Conservation (phyloP, 1,139 yeast genomes). For the Magnusiomyces tetraspermus region DNA sequence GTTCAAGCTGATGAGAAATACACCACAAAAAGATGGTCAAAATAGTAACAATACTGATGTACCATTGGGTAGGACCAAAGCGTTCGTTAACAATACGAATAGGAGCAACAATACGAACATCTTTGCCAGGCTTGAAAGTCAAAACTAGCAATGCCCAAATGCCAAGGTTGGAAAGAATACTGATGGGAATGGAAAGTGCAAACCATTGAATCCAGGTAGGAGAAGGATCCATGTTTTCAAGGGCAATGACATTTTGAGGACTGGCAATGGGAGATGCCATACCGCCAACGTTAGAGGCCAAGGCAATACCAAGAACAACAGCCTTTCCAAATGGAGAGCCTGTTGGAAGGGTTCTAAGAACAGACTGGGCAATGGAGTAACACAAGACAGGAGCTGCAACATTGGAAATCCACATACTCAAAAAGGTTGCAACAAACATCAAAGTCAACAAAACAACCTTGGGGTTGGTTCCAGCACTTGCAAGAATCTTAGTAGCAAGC, state of each 20-base stretch:
- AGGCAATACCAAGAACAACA: slow-evolving; percentile 77
- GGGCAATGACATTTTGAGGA: slow-evolving; percentile 87
- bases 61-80: slow-evolving; percentile 65
- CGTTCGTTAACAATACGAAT: slow-evolving; percentile 49
- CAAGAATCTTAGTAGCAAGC: slow-evolving; percentile 68
- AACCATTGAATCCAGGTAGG: slow-evolving; percentile 98
- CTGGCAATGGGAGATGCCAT: slow-evolving; percentile 96
- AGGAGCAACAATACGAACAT: slow-evolving; percentile 43
- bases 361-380: slow-evolving; percentile 81
- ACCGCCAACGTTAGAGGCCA: slow-evolving; percentile 89
- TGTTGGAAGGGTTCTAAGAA: slow-evolving; percentile 71
- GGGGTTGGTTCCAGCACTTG: slow-evolving; percentile 82
- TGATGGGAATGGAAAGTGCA: slow-evolving; percentile 72
- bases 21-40: slow-evolving; percentile 82
- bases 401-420: slow-evolving; percentile 92
- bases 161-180: slow-evolving; percentile 48
- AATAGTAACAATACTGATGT: slow-evolving; percentile 54
- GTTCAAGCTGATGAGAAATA: slow-evolving; percentile 57
- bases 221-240: slow-evolving; percentile 76
- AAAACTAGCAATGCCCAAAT: slow-evolving; percentile 65
- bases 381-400: slow-evolving; percentile 95
- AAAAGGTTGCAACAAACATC: slow-evolving; percentile 76
- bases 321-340: slow-evolving; percentile 73
- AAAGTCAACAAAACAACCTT: slow-evolving; percentile 62
- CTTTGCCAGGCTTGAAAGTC: slow-evolving; percentile 53